Base-by-base conservation (phyloP, 1,284 basidiomycete species). In the Waitea zeae region DNA sequence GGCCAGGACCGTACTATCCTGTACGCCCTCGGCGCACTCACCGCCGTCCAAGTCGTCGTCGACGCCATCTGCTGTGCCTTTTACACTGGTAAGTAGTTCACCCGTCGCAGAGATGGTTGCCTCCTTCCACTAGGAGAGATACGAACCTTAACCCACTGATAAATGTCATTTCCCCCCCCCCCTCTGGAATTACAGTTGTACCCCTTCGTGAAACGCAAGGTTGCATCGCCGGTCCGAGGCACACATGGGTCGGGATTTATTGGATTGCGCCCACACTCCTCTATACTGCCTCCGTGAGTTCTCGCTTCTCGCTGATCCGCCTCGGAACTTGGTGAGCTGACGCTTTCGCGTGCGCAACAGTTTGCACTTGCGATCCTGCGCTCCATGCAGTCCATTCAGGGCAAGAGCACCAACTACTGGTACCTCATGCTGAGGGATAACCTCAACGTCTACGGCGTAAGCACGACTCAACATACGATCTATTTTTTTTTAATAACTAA, bases 401-500 rank as follows among this genome's bases (percentile, higher is more conserved):
- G 58, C 20, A 80, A 76, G 47, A 64, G 57, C 1, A 52, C 81
- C 39, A 63, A 59, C 35, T 58, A 62, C 30, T 84, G 81, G 81
- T 81, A 82, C 47, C 62, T 84, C 43, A 83, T 83, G 79, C 76
- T 84, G 41, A 77, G 81, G 40, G 81, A 86, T 49, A 78, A 79
- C 7, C 69, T 86, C 42, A 84, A 83, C 56, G 67, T 84, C 38
- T 84, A 84, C 47, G 76, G 65, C 37, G 73, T 72, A 51, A 43
- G 67, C 52, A 6, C 12, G 7, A 12, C n/a, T 18, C 42, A 24
- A 19, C n/a, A n/a, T 30, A 9, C 32, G 37, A 33, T 36, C 17
- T 22, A 22, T 33, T 36, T 34, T 17, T 31, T 24, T 26, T 18
- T 20, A 29, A 15, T 35, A 37, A 41, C 35, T 30, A 36, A 28